Conservation (phyloP, 495 filamentous ascomycete species). For the Hypomontagnella submonticulosa region DNA sequence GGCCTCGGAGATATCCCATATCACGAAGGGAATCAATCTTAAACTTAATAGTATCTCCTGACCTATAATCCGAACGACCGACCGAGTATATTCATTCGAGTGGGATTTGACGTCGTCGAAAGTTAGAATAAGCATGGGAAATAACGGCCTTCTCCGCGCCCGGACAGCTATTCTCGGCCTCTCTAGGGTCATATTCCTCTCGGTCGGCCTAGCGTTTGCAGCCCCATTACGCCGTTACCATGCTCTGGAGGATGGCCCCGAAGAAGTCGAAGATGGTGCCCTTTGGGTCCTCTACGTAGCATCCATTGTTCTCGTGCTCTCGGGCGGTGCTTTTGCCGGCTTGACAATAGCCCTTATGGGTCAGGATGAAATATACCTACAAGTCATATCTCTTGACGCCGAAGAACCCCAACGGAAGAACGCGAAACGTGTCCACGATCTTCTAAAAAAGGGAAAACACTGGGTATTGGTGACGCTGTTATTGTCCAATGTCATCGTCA, state of each 20-base stretch:
- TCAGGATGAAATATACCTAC: conserved; percentile 95
- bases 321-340: conserved; percentile 94
- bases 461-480: conserved; percentile 98
- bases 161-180: conserved; percentile 55
- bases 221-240: conserved; percentile 47
- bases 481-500: conserved; percentile 96
- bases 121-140: conserved; percentile 32
- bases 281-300: conserved; percentile 58
- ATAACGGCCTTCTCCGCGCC: conserved; percentile 51
- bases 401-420: conserved; percentile 79
- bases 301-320: conserved; percentile 73
- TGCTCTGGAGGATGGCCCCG: conserved; percentile 46
- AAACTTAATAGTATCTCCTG: not conserved
- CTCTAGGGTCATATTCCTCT: conserved; percentile 52
- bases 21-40: conserved; percentile 3
- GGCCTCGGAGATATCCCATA: conserved; percentile 11
- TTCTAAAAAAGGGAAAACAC: conserved; percentile 91
- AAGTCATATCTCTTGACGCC: conserved; percentile 85
- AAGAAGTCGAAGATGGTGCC: conserved; percentile 54
- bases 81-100: conserved; percentile 7
- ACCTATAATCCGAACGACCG: not conserved
- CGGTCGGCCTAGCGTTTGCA: conserved; percentile 51
- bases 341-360: conserved; percentile 92
- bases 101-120: conserved; percentile 7
- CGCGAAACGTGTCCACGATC: conserved; percentile 79